phyloP scores from a whole-genome alignment of 768 basidiomycete species.

The Saitozyma podzolica region DNA sequence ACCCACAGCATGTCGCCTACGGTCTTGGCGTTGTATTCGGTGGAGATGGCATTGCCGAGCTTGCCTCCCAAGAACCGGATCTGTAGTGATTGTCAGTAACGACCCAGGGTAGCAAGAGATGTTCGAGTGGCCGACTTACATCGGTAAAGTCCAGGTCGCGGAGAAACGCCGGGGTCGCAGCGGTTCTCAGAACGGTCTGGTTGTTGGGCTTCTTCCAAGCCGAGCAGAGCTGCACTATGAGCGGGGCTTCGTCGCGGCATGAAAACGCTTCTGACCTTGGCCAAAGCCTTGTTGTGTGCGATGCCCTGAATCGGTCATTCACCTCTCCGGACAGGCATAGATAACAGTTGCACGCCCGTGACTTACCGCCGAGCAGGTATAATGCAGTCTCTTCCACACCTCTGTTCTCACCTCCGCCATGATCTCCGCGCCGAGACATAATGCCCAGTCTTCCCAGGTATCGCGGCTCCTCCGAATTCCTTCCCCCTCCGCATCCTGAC shows the following conservation, averaged over 20 bases:
- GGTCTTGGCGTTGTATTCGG: slow-evolving; percentile 82
- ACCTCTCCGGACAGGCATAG: slow-evolving; percentile 2
- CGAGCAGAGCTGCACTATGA: slow-evolving; percentile 66
- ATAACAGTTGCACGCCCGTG: not conserved
- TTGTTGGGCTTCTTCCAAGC: slow-evolving; percentile 88
- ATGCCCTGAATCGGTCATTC: slow-evolving; percentile 64
- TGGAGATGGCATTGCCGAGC: slow-evolving; percentile 79
- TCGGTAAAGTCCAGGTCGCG: slow-evolving; percentile 84
- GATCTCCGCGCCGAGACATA: slow-evolving; percentile 82
- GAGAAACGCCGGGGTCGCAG: slow-evolving; percentile 80
- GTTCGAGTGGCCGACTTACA: slow-evolving; percentile 53
- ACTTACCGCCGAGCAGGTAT: slow-evolving; percentile 88
- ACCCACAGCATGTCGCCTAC: slow-evolving; percentile 87
- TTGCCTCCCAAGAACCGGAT: slow-evolving; percentile 96
- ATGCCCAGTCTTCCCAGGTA: slow-evolving; percentile 90
- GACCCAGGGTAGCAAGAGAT: not conserved
- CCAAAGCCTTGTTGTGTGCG: slow-evolving; percentile 88
- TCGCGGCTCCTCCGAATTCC: slow-evolving; percentile 9
- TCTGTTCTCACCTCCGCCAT: slow-evolving; percentile 73
- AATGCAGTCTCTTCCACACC: slow-evolving; percentile 71
- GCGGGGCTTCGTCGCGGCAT: not conserved
- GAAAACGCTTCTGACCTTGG: slow-evolving; percentile 64
- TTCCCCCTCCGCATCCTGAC: slow-evolving; percentile 1
- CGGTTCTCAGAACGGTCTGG: slow-evolving; percentile 79
- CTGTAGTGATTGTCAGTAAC: slow-evolving; percentile 53